phyloP scores from a whole-genome alignment of 495 filamentous ascomycete species.

The Talaromyces trachyspermus region DNA sequence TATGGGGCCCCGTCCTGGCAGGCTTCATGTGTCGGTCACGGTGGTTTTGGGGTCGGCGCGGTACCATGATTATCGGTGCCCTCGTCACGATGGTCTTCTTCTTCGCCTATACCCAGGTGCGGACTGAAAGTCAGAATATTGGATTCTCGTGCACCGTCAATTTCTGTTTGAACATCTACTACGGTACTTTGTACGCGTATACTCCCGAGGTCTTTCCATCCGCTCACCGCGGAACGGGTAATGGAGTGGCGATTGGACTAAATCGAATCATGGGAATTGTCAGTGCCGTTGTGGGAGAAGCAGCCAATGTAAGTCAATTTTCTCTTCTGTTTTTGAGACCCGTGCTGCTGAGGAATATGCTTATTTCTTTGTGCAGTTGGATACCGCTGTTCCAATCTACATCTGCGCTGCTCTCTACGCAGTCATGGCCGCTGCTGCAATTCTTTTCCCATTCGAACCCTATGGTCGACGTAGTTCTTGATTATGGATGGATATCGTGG shows the following conservation, averaged over 20 bases:
- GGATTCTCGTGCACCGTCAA: conserved; percentile 60
- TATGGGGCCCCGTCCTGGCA: conserved; percentile 59
- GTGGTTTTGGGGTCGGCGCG: conserved; percentile 49
- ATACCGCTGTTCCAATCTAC: conserved; percentile 57
- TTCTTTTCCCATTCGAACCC: conserved; percentile 63
- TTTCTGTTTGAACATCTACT: conserved; percentile 65
- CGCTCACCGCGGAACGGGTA: conserved; percentile 62
- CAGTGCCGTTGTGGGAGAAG: conserved; percentile 55
- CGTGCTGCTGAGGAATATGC: not conserved
- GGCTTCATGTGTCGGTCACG: conserved; percentile 54
- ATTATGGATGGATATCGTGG: too few relatives aligned
- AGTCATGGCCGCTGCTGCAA: conserved; percentile 54
- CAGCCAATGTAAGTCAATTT: conserved; percentile 34
- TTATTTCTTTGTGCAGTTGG: conserved; percentile 24
- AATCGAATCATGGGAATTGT: conserved; percentile 70
- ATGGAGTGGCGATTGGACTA: conserved; percentile 59
- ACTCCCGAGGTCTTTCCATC: conserved; percentile 51
- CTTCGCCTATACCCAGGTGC: conserved; percentile 61
- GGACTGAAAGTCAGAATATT: conserved; percentile 50
- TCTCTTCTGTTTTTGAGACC: not conserved
- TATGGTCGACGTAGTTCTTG: conserved; percentile 60
- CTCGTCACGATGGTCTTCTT: conserved; percentile 59
- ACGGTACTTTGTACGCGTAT: conserved; percentile 62
- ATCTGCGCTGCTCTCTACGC: conserved; percentile 61
- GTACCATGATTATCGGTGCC: conserved; percentile 61